Base-by-base conservation (phyloP, 2,329 filamentous ascomycete species). In the Aspergillus ochraceus region DNA sequence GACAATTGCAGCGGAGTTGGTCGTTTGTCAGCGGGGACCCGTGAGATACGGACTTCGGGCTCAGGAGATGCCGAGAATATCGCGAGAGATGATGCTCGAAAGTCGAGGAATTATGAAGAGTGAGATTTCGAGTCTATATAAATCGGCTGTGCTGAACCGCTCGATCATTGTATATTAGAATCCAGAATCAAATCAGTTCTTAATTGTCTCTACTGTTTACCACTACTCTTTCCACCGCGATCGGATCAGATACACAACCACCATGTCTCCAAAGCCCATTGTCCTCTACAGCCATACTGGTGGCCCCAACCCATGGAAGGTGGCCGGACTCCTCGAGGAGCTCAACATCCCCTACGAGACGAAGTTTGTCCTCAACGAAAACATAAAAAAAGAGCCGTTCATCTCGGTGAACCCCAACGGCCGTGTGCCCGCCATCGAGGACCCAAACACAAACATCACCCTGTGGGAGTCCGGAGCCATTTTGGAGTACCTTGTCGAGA, bases 401-500 rank as follows among this genome's bases (percentile, higher is more conserved):
- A 55, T 61, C 32, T 59, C 59, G 9, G 53, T 75, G 58, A 76
- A 75, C 60, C 68, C 69, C 36, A 75, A 76, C 50, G 74, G 74
- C 29, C 73, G 74, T 5, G 39, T 74, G 2, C 74, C 74, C 10
- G 65, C 73, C 26, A 73, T 76, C 42, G 54, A 74, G 30, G 74
- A 76, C 54, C 72, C 74, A 42, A 76, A 76, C 64, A 77, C 72
- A 11, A 66, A 63, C 19, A 63, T 79, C 54, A 78, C 74, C 0
- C 60, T 80, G 1, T 79, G 78, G 77, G 78, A 81, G 58, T 78
- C 76, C 20, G 78, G 77, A 46, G 78, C 79, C 49, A 80, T 80
- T 54, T 53, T 79, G 61, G 72, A 79, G 60, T 81, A 80, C 59
- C 71, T 81, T 2, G 57, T 80, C 29, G 78, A 80, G 24, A 70